Evolutionary conservation across 1,284 basidiomycete genomes (phyloP).

Genomic region (Kalmanozyma brasiliensis): DNA sequence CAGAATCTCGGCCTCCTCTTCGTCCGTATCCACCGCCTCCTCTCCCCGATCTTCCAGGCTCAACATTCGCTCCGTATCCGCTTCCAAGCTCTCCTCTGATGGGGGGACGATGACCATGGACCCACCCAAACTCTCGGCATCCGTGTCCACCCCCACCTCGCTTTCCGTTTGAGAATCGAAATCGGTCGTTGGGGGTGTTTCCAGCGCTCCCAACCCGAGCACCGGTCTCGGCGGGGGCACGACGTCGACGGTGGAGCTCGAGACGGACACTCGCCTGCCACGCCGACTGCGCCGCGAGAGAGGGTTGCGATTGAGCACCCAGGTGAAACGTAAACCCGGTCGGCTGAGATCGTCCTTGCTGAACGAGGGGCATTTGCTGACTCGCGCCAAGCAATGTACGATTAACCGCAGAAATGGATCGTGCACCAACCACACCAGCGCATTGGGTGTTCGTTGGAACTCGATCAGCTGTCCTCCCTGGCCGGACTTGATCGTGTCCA

Average conservation of each 20-base stretch:
- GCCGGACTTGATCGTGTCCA: conserved; percentile 2
- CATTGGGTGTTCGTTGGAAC: conserved; percentile 54
- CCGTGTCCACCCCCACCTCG: conserved; percentile 17
- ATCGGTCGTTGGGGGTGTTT: conserved; percentile 54
- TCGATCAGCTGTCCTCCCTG: conserved; percentile 34
- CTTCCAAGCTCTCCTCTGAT: too few relatives aligned
- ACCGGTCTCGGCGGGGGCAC: background rate
- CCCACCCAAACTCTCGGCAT: conserved; percentile 11
- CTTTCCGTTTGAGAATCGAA: conserved; percentile 44
- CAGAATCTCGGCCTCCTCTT: conserved; percentile 35
- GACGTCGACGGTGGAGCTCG: conserved; percentile 8
- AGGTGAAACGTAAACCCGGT: conserved; percentile 38
- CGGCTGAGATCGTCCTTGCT: conserved; percentile 41
- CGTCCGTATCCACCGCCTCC: conserved; percentile 27
- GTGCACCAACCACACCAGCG: conserved; percentile 53
- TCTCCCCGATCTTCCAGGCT: background rate
- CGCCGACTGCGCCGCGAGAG: conserved; percentile 29
- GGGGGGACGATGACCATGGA: conserved; percentile 8
- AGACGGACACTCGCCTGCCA: conserved; percentile 26
- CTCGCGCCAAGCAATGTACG: conserved; percentile 61
- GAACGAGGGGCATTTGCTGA: conserved; percentile 52
- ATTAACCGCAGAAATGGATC: conserved; percentile 55
- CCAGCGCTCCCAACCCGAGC: conserved; percentile 6
- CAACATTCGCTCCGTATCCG: too few relatives aligned
- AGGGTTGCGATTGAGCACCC: conserved; percentile 60